Evolutionary conservation across 75 land plant species (phyloP).

Genomic region (Azolla pinnata): DNA sequence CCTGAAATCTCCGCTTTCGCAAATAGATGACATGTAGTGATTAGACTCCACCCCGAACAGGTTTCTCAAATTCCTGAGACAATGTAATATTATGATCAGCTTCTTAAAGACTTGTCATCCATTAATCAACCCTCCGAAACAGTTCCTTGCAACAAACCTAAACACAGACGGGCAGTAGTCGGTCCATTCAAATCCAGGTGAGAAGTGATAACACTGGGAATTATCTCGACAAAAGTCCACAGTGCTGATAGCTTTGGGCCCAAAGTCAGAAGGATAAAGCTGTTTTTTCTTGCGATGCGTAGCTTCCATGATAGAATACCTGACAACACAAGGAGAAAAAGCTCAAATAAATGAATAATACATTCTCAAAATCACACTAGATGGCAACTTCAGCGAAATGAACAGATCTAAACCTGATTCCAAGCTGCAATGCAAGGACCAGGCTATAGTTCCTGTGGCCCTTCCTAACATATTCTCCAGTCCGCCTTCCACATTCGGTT

Average conservation of each 20-base stretch:
- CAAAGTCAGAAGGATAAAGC: conserved; percentile 66
- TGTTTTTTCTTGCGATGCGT: conserved; percentile 84
- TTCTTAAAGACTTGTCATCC: too few relatives aligned
- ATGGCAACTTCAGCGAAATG: not conserved
- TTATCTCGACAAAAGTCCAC: conserved; percentile 73
- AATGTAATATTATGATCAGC: too few relatives aligned
- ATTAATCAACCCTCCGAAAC: too few relatives aligned
- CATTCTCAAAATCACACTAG: not conserved
- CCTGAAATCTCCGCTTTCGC: conserved; percentile 63
- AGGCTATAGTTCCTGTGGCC: conserved; percentile 74
- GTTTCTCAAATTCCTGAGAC: conserved; percentile 14
- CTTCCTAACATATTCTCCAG: conserved; percentile 58
- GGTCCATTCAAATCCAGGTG: conserved; percentile 66
- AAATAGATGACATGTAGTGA: conserved; percentile 17
- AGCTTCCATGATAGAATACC: conserved; percentile 84
- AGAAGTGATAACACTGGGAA: conserved; percentile 52
- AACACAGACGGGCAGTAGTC: conserved; percentile 73
- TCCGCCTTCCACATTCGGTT: too few relatives aligned
- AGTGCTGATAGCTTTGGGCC: conserved; percentile 64
- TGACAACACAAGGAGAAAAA: conserved; percentile 12
- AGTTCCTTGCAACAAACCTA: too few relatives aligned
- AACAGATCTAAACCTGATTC: conserved; percentile 45
- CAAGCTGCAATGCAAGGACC: conserved; percentile 72
- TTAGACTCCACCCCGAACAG: conserved; percentile 13
- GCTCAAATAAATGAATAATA: not conserved